phyloP scores from a whole-genome alignment of 306 rosid genomes.

The Nissolia schottii region DNA sequence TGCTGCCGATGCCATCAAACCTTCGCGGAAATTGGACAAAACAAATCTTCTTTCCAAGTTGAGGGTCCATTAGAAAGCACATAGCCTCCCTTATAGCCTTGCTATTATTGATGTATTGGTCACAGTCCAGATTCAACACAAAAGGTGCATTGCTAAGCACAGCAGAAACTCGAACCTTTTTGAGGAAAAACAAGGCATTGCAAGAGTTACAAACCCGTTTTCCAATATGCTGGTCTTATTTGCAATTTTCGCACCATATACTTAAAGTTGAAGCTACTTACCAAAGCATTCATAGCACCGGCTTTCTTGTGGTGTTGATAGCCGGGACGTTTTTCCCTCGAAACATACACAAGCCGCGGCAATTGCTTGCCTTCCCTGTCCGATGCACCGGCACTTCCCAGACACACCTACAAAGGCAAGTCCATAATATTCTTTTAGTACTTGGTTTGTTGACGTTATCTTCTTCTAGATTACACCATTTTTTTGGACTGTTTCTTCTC shows the following conservation, averaged over 20 bases:
- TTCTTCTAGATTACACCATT: too few species aligned
- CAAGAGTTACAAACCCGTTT: conserved; percentile 2
- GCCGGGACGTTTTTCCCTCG: conserved; percentile 85
- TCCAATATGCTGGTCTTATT: background rate
- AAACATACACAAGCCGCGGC: conserved; percentile 82
- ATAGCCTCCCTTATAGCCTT: conserved; percentile 88
- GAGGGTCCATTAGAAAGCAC: conserved; percentile 96
- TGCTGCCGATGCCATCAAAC: conserved; percentile 74
- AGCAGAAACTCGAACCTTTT: conserved; percentile 88
- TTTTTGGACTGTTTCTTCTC: too few species aligned
- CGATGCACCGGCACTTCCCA: conserved; percentile 82
- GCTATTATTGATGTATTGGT: conserved; percentile 94
- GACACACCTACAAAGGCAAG: conserved; percentile 56
- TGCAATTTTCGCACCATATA: background rate
- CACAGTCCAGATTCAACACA: conserved; percentile 92
- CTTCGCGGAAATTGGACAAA: conserved; percentile 93
- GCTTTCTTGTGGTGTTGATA: conserved; percentile 85
- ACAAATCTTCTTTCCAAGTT: conserved; percentile 68
- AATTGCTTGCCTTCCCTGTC: conserved; percentile 77
- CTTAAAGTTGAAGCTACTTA: conserved; percentile 34
- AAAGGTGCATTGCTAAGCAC: conserved; percentile 96
- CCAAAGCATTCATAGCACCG: conserved; percentile 95
- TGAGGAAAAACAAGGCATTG: conserved; percentile 21
- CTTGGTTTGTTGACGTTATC: background rate
- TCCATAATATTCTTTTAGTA: background rate